Percentiles rank a stretch among this genome's conserved stretches.
Conservation (phyloP, 371 early-diverging fungal genomes). For the Dentiscutata heterogama region DNA sequence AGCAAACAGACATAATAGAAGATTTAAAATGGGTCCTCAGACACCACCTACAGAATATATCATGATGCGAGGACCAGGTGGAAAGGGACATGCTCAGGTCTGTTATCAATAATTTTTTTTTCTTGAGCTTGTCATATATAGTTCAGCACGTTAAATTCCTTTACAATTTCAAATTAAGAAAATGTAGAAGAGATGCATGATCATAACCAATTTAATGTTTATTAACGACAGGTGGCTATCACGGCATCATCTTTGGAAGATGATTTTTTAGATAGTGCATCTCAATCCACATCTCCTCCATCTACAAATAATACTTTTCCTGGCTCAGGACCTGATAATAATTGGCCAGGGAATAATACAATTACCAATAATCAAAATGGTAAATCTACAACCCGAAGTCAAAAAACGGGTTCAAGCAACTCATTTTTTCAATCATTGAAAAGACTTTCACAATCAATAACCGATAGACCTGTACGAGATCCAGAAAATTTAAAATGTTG, state of each 20-base stretch:
- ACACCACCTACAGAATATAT: slow-evolving; percentile 78
- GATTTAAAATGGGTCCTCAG: slow-evolving; percentile 56
- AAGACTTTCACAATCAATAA: slow-evolving; percentile 52
- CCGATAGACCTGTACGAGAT: slow-evolving; percentile 35
- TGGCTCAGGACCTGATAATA: slow-evolving; percentile 24
- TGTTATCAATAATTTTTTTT: too few relatives aligned
- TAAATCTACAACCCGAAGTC: slow-evolving; percentile 35
- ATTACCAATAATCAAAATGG: slow-evolving; percentile 41
- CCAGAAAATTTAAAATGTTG: slow-evolving; percentile 71
- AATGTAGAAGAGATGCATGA: too few relatives aligned
- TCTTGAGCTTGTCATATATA: too few relatives aligned
- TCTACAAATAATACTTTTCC: slow-evolving; percentile 41
- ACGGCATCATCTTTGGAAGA: slow-evolving; percentile 35
- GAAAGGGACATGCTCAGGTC: slow-evolving; percentile 88
- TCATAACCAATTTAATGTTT: neutral
- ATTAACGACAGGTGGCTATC: slow-evolving; percentile 31
- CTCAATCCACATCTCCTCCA: neutral
- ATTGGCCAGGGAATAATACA: slow-evolving; percentile 19
- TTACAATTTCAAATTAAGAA: too few relatives aligned
- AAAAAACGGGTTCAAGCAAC: neutral
- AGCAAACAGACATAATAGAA: slow-evolving; percentile 58
- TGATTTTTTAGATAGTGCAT: slow-evolving; percentile 15
- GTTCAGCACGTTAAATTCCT: too few relatives aligned
- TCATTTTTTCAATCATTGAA: slow-evolving; percentile 58
- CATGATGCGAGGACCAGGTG: slow-evolving; percentile 89